Evolutionary conservation across 768 basidiomycete species (phyloP), one percentile per base, ranked within the genome.

Genomic region (Lactarius sanguifluus): DNA sequence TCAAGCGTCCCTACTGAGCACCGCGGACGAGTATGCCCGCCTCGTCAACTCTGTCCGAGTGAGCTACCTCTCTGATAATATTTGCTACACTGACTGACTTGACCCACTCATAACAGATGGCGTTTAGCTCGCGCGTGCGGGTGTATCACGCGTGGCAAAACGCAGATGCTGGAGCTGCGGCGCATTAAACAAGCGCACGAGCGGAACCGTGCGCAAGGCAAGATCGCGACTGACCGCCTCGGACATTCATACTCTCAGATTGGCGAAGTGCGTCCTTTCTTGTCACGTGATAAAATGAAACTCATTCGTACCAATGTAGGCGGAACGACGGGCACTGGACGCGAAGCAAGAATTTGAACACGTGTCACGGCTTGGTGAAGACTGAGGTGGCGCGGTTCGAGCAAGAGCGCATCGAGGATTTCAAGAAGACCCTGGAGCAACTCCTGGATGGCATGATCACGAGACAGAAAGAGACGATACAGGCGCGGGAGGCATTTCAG

Each of bases 11-110:
- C 75, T 98, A 34, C 81, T 95, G 83, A 87, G 86, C 60, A 91
- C 92, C 57, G 92, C 86, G 57, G 96, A 98, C 73, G 95, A 97
- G 76, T 98, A 98, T 74, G 86, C 94, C n/a, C 83, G 96, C 60
- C 81, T 98, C 61, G 91, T 96, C 68, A 87, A 85, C 71, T 92
- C 91, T 64, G 94, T 96, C 61, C 83, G 92, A 67, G 92, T 92
- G 75, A 62, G 36, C 36, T 38, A 38, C 36, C 36, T 36, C 36
- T 10, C 52, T 61, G 9, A 18, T 40, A 6, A 38, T 20, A 20
- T 41, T 25, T 45, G 32, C 23, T 43, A 25, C 20, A 32, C 60
- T 56, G 36, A 36, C 23, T 58, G 25, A 1, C 25, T 38, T 70
- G 34, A 34, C 0, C 32, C 9, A 34, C 9, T 34, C 34, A 34